These are phyloP conservation scores for Amaranthus cruentus DNA, from an alignment of 148 eudicot species.

Conservation along the genomic window DNA sequence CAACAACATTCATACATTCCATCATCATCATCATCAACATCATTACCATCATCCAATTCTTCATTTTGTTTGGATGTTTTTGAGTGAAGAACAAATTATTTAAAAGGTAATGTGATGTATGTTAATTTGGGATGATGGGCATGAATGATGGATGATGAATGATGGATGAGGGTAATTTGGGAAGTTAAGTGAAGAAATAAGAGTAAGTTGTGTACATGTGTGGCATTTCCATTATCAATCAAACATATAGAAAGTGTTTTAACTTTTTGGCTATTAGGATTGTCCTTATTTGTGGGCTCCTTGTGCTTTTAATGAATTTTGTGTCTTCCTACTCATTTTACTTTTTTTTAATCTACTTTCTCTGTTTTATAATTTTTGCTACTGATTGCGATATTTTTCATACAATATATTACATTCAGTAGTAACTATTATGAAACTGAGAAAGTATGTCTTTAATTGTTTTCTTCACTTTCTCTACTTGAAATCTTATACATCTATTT, in stretches of 20 bases:
- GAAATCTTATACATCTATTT: no score
- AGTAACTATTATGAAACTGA: no score
- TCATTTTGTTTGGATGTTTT: background rate
- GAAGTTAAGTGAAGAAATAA: slow-evolving; percentile 13
- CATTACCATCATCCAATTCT: no score
- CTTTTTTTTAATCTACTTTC: no score
- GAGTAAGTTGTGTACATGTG: slow-evolving; percentile 28
- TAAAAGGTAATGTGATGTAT: slow-evolving; percentile 9
- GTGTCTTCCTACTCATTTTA: background rate
- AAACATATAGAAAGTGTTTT: slow-evolving; percentile 19
- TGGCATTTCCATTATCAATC: background rate
- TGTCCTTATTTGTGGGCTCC: slow-evolving; percentile 14
- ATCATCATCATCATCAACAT: background rate
- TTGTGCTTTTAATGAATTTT: background rate
- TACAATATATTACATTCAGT: no score
- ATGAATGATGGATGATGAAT: background rate
- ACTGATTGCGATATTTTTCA: no score
- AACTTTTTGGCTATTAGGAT: slow-evolving; percentile 20
- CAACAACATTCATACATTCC: slow-evolving; percentile 7
- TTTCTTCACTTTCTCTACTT: no score
- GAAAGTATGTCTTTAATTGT: no score
- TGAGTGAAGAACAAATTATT: background rate
- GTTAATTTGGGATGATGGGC: background rate
- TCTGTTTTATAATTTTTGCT: no score
- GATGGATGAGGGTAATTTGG: background rate